Evolutionary conservation across 805 yeast species (phyloP).

Genomic region (Sugiyamaella qingdaonensis): DNA sequence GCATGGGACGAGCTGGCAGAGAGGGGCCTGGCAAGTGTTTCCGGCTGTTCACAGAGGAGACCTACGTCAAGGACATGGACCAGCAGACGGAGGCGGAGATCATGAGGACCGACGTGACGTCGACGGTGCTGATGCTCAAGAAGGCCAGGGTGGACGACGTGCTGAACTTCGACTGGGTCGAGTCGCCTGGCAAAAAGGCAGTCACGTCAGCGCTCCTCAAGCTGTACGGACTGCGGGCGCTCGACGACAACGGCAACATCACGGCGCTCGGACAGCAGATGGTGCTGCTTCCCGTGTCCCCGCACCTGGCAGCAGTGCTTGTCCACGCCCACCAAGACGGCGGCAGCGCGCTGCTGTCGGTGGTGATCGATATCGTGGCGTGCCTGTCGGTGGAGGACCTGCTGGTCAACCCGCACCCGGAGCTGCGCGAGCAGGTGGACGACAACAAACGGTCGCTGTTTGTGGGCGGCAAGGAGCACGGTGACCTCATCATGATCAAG

Average conservation of each 20-base stretch:
- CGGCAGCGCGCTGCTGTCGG: conserved; percentile 41
- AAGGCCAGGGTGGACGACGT: conserved; percentile 79
- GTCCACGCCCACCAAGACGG: conserved; percentile 51
- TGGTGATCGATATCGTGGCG: conserved; percentile 84
- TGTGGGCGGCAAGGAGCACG: conserved; percentile 65
- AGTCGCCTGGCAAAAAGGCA: conserved; percentile 79
- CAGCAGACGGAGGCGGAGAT: conserved; percentile 92
- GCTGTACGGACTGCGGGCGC: conserved; percentile 72
- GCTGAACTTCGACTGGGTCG: conserved; percentile 83
- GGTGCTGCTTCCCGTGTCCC: conserved; percentile 89
- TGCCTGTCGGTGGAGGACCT: conserved; percentile 91
- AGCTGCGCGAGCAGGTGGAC: conserved; percentile 78
- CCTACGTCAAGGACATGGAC: conserved; percentile 53
- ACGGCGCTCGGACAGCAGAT: conserved; percentile 78
- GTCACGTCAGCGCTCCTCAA: conserved; percentile 72
- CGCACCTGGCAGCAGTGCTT: conserved; percentile 83
- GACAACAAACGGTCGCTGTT: conserved; percentile 66
- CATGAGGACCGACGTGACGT: conserved; percentile 75
- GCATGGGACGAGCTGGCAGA: conserved; percentile 99
- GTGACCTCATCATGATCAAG: conserved; percentile 79
- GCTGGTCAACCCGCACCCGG: conserved; percentile 72
- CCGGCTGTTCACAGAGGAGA: conserved; percentile 72
- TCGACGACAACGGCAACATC: conserved; percentile 69
- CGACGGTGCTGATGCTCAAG: conserved; percentile 81
- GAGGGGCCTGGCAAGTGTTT: conserved; percentile 88